phyloP scores from a whole-genome alignment of 768 basidiomycete species.

The Rhizopogon roseolus region DNA sequence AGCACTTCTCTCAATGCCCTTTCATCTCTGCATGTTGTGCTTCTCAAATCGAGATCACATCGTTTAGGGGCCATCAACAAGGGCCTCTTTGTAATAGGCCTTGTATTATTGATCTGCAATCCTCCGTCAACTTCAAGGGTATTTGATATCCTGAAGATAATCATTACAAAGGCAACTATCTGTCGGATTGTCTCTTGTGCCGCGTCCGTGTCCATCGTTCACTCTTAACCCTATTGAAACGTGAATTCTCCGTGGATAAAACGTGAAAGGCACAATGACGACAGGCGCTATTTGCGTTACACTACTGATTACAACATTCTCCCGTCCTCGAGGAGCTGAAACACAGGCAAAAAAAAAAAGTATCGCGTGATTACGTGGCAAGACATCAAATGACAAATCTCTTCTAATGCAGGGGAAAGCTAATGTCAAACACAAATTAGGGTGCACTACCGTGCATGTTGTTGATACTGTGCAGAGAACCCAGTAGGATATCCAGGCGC shows the following conservation, averaged over 20 bases:
- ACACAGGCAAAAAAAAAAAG: not conserved
- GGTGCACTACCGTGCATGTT: slow-evolving; percentile 18
- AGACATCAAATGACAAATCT: not conserved
- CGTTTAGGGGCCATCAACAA: not conserved
- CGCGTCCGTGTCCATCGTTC: not conserved
- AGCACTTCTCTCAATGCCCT: not conserved
- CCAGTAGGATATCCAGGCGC: slow-evolving; percentile 21
- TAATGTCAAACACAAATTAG: not conserved
- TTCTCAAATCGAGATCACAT: not conserved
- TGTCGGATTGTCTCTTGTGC: not conserved
- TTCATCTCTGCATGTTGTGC: not conserved
- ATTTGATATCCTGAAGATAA: not conserved
- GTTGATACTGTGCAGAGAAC: slow-evolving; percentile 29
- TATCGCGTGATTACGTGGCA: not conserved
- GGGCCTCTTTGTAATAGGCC: not conserved
- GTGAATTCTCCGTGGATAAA: not conserved
- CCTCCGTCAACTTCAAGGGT: too few relatives aligned
- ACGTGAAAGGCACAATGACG: not conserved
- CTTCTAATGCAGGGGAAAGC: not conserved
- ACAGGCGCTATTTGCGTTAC: not conserved
- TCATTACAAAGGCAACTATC: not conserved
- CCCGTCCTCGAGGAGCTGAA: not conserved
- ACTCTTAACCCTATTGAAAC: not conserved
- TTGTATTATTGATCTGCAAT: too few relatives aligned
- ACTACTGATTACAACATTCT: slow-evolving; percentile 1